phyloP scores from a whole-genome alignment of 2,329 filamentous ascomycete genomes.

The Arthrobotrys sphaeroides region DNA sequence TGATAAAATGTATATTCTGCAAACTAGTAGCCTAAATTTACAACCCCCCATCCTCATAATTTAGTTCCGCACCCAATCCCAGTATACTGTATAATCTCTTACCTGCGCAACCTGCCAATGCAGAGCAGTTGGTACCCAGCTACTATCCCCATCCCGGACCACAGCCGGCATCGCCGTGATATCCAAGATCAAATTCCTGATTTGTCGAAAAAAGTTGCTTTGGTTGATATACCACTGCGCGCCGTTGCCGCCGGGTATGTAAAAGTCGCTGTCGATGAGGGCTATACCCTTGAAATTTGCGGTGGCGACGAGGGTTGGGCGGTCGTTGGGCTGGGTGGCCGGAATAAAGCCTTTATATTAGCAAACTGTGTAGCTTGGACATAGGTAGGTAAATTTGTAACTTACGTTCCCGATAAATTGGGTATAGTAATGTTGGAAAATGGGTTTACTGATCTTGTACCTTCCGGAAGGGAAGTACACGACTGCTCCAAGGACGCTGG shows the following conservation, averaged over 20 bases:
- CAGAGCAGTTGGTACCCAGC: slow-evolving; percentile 62
- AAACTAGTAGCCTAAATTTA: slow-evolving; percentile 67
- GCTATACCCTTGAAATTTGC: slow-evolving; percentile 81
- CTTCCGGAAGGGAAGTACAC: slow-evolving; percentile 51
- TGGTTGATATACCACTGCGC: slow-evolving; percentile 60
- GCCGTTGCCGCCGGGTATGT: slow-evolving; percentile 66
- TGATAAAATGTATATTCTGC: slow-evolving; percentile 68
- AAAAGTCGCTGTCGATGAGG: slow-evolving; percentile 88
- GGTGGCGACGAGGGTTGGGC: slow-evolving; percentile 78
- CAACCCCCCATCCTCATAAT: no score
- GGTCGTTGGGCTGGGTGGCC: slow-evolving; percentile 75
- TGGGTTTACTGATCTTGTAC: slow-evolving; percentile 44
- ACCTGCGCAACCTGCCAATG: slow-evolving; percentile 74
- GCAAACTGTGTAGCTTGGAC: no score
- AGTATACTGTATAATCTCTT: background rate
- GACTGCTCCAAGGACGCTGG: slow-evolving; percentile 52
- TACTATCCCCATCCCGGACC: slow-evolving; percentile 59
- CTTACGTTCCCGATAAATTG: slow-evolving; percentile 56
- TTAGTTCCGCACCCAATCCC: slow-evolving; percentile 57
- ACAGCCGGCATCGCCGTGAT: slow-evolving; percentile 60
- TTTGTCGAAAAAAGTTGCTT: slow-evolving; percentile 72
- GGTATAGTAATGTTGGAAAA: slow-evolving; percentile 58
- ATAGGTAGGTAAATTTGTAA: slow-evolving; percentile 58
- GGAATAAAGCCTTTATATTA: no score
- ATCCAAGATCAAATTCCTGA: slow-evolving; percentile 74